These are phyloP conservation scores for Potentilla sterilis DNA, from an alignment of 306 rosid genomes.

Conservation along the genomic window DNA sequence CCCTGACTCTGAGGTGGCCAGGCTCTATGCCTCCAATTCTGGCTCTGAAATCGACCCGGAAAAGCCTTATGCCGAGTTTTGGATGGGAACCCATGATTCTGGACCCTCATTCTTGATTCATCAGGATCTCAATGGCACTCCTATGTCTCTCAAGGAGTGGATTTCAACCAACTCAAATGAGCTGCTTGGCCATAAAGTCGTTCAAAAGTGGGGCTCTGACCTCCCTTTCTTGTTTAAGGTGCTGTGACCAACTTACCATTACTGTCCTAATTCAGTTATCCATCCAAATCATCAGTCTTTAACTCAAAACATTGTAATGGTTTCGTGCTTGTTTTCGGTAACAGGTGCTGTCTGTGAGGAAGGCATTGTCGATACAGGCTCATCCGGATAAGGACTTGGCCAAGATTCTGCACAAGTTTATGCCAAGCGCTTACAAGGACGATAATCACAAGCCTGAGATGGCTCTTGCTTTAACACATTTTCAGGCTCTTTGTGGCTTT, in stretches of 20 bases:
- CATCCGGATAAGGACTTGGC: constrained; percentile 96
- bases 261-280: neutral
- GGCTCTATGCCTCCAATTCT: constrained; percentile 58
- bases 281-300: neutral
- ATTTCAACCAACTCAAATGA: constrained; percentile 55
- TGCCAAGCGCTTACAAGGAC: constrained; percentile 73
- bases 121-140: neutral
- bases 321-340: neutral
- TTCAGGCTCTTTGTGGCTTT: constrained; percentile 93
- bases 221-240: constrained; percentile 95
- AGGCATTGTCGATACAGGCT: constrained; percentile 93
- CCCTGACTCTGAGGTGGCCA: constrained; percentile 54
- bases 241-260: neutral
- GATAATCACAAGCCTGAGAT: constrained; percentile 97
- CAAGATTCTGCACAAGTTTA: constrained; percentile 63
- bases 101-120: constrained; percentile 68
- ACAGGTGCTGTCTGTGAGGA: constrained; percentile 83
- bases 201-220: constrained; percentile 73
- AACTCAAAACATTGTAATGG: neutral
- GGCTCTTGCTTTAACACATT: constrained; percentile 79
- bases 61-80: constrained; percentile 76
- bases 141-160: constrained; percentile 71
- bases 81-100: constrained; percentile 95
- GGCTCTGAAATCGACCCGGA: constrained; percentile 43
- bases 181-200: constrained; percentile 61